phyloP scores from a whole-genome alignment of 176 grass and related monocot genomes.

The Cocos nucifera region DNA sequence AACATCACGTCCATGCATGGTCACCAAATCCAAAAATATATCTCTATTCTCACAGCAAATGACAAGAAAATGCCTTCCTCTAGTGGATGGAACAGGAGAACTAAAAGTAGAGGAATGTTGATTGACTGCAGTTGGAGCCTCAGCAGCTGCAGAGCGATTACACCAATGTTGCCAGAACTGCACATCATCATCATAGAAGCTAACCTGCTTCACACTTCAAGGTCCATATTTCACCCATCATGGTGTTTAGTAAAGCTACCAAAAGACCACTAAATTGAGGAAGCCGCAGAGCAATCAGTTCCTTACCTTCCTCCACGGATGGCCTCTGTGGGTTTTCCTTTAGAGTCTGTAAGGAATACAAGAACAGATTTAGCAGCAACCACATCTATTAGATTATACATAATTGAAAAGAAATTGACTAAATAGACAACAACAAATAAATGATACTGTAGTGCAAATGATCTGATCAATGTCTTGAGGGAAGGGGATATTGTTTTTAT shows the following conservation, averaged over 20 bases:
- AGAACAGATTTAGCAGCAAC: too few species aligned
- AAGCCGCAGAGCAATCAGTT: slow-evolving; percentile 15
- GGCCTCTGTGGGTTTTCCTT: slow-evolving; percentile 89
- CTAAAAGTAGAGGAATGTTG: slow-evolving; percentile 65
- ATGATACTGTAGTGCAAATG: too few species aligned
- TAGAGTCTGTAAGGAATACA: slow-evolving; percentile 39
- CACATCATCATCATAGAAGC: slow-evolving; percentile 90
- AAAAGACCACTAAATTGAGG: background rate
- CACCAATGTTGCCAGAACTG: slow-evolving; percentile 97
- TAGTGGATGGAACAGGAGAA: slow-evolving; percentile 77
- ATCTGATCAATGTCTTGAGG: too few species aligned
- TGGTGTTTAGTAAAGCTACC: slow-evolving; percentile 27
- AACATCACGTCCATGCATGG: slow-evolving; percentile 91
- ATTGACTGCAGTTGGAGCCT: slow-evolving; percentile 77
- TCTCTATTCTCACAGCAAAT: slow-evolving; percentile 99
- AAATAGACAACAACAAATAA: too few species aligned
- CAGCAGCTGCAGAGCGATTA: slow-evolving; percentile 71
- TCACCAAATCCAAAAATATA: slow-evolving; percentile 96
- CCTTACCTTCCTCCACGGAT: slow-evolving; percentile 91
- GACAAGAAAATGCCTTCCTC: slow-evolving; percentile 97
- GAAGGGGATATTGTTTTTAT: too few species aligned
- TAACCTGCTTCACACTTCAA: slow-evolving; percentile 97
- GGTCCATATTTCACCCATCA: slow-evolving; percentile 19
- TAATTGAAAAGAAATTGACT: too few species aligned
- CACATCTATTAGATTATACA: too few species aligned